phyloP scores from a whole-genome alignment of 2,329 filamentous ascomycete species.

The Aureobasidium subglaciale region DNA sequence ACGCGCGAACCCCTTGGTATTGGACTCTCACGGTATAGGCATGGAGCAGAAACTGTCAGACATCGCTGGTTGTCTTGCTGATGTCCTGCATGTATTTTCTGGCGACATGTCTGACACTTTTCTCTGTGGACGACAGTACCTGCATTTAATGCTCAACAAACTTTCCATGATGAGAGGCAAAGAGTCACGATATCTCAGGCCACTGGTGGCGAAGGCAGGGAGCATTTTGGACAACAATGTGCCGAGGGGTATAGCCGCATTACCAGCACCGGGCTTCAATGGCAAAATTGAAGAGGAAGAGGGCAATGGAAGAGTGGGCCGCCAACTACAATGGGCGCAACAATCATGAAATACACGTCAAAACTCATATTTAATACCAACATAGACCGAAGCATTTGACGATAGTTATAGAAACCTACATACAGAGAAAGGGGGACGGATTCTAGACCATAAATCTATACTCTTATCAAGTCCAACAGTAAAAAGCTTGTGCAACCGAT shows the following conservation, averaged over 20 bases:
- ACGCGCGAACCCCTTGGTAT: constrained; percentile 23
- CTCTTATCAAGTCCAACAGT: no score
- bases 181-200: constrained; percentile 29
- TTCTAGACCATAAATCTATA: no score
- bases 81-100: constrained; percentile 30
- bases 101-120: constrained; percentile 28
- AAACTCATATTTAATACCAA: not conserved
- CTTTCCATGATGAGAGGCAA: constrained; percentile 31
- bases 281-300: not conserved
- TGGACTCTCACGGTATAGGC: constrained; percentile 31
- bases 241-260: not conserved
- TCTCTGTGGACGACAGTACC: constrained; percentile 28
- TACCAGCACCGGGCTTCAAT: not conserved
- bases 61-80: constrained; percentile 30
- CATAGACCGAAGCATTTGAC: not conserved
- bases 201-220: constrained; percentile 28
- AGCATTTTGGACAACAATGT: constrained; percentile 23
- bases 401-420: no score
- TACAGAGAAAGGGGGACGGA: no score
- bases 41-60: constrained; percentile 33
- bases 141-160: constrained; percentile 25
- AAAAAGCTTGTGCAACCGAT: no score
- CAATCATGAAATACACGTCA: not conserved
- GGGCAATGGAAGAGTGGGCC: not conserved
- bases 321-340: not conserved